Evolutionary conservation across 1,139 yeast genomes (phyloP).

Genomic region (Nakaseomyces uthaithaninus): DNA sequence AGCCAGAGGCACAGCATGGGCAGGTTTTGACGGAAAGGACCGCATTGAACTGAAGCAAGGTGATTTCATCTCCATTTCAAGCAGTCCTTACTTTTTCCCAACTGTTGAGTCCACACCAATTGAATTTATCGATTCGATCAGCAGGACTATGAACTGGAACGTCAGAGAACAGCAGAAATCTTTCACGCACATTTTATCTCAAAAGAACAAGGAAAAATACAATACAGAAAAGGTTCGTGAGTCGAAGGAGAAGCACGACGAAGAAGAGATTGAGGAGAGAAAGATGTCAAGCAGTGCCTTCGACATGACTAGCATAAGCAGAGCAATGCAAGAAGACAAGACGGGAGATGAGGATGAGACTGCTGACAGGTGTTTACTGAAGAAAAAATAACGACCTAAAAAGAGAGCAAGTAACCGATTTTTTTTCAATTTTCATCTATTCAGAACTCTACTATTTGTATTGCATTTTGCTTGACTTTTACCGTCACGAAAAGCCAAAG

Average conservation of each 20-base stretch:
- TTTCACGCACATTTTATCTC: conserved; percentile 45
- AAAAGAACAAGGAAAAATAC: conserved; percentile 36
- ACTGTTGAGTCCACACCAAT: conserved; percentile 68
- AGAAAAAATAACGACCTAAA: conserved; percentile 2
- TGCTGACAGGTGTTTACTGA: conserved; percentile 1
- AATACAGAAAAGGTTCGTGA: conserved; percentile 7
- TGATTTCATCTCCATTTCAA: conserved; percentile 67
- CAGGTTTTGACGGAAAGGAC: conserved; percentile 79
- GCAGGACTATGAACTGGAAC: conserved; percentile 81
- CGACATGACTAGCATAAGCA: background rate
- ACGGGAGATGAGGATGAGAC: conserved; percentile 8
- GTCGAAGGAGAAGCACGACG: conserved; percentile 6
- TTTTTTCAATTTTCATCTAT: too few relatives aligned
- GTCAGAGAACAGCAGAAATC: conserved; percentile 76
- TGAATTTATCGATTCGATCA: conserved; percentile 76
- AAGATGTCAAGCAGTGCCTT: conserved; percentile 4
- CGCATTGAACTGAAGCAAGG: conserved; percentile 65
- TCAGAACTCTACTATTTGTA: too few relatives aligned
- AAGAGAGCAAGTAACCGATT: too few relatives aligned
- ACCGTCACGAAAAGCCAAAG: too few relatives aligned
- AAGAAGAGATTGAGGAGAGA: conserved; percentile 9
- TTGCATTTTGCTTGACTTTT: too few relatives aligned
- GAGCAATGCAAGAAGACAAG: background rate
- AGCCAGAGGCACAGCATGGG: conserved; percentile 77
- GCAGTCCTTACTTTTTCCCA: conserved; percentile 79